Percentiles rank a stretch among this genome's conserved stretches.
Evolutionary conservation across 2,329 filamentous ascomycete genomes (phyloP).

Genomic region (Xylariaceae sp.): DNA sequence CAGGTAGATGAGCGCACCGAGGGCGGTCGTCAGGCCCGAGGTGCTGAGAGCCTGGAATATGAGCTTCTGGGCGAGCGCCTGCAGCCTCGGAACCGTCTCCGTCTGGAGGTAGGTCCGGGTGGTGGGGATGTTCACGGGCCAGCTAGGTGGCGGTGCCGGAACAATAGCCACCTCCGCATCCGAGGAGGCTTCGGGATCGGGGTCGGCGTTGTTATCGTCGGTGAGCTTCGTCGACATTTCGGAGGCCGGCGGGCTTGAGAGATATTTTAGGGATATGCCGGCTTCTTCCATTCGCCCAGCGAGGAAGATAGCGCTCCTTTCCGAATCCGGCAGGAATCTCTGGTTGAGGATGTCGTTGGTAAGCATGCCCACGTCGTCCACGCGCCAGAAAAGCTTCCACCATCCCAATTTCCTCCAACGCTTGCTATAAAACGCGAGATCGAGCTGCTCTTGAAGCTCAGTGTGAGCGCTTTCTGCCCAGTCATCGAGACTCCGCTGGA

Average conservation of each 20-base stretch:
- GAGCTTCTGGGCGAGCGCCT: conserved; percentile 72
- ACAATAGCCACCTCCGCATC: conserved; percentile 2
- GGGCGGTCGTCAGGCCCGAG: conserved; percentile 61
- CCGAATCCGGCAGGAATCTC: conserved; percentile 76
- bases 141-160: conserved; percentile 48
- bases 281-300: conserved; percentile 71
- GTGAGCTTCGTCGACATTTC: conserved; percentile 8
- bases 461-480: conserved; percentile 84
- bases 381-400: conserved; percentile 96
- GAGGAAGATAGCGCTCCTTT: conserved; percentile 81
- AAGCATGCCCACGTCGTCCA: conserved; percentile 87
- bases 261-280: conserved; percentile 28
- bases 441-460: conserved; percentile 79
- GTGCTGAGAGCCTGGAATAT: conserved; percentile 77
- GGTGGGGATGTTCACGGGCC: conserved; percentile 75
- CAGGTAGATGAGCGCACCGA: conserved; percentile 60
- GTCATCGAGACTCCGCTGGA: conserved; percentile 63
- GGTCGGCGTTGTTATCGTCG: conserved; percentile 11
- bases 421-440: conserved; percentile 73
- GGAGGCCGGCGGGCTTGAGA: conserved; percentile 4
- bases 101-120: conserved; percentile 68
- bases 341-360: conserved; percentile 76
- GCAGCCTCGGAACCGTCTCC: conserved; percentile 70
- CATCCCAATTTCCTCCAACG: conserved; percentile 82
- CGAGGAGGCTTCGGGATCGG: background rate